Percentiles rank a stretch among this genome's conserved stretches.
Conservation (phyloP, 176 grass and related monocot genomes). For the Musa beccarii region DNA sequence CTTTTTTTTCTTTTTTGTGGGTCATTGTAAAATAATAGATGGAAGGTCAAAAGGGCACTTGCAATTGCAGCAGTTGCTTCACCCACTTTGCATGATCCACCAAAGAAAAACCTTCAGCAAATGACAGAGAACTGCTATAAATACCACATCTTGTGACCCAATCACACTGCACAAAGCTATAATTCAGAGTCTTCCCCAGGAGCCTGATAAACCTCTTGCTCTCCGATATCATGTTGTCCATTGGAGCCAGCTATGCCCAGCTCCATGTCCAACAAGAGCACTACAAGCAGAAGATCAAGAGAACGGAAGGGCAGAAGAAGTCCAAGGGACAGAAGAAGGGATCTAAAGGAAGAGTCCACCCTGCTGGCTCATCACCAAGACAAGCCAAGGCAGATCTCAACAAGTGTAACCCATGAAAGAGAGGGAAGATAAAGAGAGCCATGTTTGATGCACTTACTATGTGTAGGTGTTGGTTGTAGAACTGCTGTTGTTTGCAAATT, state of each 20-base stretch:
- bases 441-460: too few relatives aligned
- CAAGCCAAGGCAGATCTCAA: neutral
- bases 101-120: neutral
- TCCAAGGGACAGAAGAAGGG: conserved; percentile 4
- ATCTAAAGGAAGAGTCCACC: neutral
- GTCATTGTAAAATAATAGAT: neutral
- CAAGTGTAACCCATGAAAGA: neutral
- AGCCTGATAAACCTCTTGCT: neutral
- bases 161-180: neutral
- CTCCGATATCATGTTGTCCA: neutral
- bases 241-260: conserved; percentile 8
- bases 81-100: neutral
- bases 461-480: too few relatives aligned
- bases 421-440: neutral
- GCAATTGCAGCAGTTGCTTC: neutral
- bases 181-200: neutral
- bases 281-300: conserved; percentile 3
- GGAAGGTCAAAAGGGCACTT: conserved; percentile 10
- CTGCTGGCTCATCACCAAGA: neutral
- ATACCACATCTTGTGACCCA: neutral
- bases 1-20: too few relatives aligned
- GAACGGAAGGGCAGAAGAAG: neutral
- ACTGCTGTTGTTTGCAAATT: too few relatives aligned
- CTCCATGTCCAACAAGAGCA: conserved; percentile 10
- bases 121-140: neutral